Percentiles rank a stretch among this genome's conserved stretches.
Evolutionary conservation across 108 stramenopile genomes (phyloP).

Genomic region (Aureococcus anophagefferens): DNA sequence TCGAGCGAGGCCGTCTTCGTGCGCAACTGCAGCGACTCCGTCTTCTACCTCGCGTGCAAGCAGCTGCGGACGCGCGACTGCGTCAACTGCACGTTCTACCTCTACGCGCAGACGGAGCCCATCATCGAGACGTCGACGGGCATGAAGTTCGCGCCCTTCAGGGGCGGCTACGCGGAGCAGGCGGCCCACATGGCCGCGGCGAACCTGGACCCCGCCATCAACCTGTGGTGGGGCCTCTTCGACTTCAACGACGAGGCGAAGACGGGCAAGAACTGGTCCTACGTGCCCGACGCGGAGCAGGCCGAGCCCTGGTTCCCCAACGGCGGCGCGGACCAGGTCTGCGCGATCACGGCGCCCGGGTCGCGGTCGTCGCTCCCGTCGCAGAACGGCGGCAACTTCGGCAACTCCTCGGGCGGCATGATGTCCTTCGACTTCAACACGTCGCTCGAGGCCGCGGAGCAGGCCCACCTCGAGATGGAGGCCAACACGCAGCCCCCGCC

Average conservation of each 20-base stretch:
- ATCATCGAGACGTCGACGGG: constrained; percentile 55
- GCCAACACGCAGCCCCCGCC: background rate
- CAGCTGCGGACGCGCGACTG: constrained; percentile 63
- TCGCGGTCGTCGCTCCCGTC: background rate
- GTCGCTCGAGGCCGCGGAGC: background rate
- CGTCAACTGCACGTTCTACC: constrained; percentile 49
- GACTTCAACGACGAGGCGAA: constrained; percentile 62
- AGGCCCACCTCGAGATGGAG: constrained; percentile 3
- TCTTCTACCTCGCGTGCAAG: constrained; percentile 60
- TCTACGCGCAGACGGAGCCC: constrained; percentile 67
- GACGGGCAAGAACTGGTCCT: constrained; percentile 27
- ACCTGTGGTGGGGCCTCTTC: constrained; percentile 59
- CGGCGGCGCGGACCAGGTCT: background rate
- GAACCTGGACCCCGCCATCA: constrained; percentile 36
- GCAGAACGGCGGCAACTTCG: background rate
- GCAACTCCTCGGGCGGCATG: background rate
- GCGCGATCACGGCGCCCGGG: background rate
- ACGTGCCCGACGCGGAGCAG: background rate
- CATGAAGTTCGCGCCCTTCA: constrained; percentile 52
- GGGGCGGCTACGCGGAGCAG: constrained; percentile 52
- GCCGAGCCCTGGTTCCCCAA: background rate
- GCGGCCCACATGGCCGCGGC: constrained; percentile 33
- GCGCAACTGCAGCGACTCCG: constrained; percentile 54
- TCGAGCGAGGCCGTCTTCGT: constrained; percentile 60
- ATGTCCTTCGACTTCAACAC: background rate